phyloP scores from a whole-genome alignment of 164 flowering plant genomes.

The Aristolochia californica region DNA sequence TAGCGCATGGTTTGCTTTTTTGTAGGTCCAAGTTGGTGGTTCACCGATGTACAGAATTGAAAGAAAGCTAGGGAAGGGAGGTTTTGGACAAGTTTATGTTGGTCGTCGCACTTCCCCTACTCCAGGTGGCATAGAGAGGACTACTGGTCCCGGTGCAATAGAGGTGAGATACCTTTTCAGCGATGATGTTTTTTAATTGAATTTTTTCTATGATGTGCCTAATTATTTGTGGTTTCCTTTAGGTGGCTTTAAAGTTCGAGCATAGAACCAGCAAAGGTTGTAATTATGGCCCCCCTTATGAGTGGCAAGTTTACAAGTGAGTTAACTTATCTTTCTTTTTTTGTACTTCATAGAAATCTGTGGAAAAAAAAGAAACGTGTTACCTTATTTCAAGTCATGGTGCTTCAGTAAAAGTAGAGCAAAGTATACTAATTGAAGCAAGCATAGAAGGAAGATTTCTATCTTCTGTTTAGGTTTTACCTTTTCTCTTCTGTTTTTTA shows the following conservation, averaged over 20 bases:
- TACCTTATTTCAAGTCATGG: no score
- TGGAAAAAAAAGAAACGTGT: no score
- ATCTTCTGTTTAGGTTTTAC: background rate
- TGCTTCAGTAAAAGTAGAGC: no score
- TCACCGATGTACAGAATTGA: conserved; percentile 64
- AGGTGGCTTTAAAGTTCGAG: conserved; percentile 88
- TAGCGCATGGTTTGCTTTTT: background rate
- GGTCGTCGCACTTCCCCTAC: conserved; percentile 47
- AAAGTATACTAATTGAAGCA: no score
- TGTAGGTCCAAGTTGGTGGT: conserved; percentile 81
- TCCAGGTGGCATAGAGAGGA: conserved; percentile 26
- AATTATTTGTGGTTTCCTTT: background rate
- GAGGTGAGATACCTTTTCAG: conserved; percentile 34
- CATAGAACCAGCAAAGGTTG: conserved; percentile 87
- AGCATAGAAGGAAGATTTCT: no score
- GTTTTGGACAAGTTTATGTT: conserved; percentile 89
- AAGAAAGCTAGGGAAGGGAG: conserved; percentile 86
- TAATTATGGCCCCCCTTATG: conserved; percentile 77
- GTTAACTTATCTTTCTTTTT: conserved; percentile 9
- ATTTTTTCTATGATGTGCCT: background rate
- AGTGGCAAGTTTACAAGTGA: conserved; percentile 87
- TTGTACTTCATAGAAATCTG: background rate
- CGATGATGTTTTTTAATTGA: background rate
- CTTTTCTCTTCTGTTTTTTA: background rate
- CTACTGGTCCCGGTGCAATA: conserved; percentile 45